Evolutionary conservation across 768 basidiomycete species (phyloP).

Genomic region (Auricularia cornea): DNA sequence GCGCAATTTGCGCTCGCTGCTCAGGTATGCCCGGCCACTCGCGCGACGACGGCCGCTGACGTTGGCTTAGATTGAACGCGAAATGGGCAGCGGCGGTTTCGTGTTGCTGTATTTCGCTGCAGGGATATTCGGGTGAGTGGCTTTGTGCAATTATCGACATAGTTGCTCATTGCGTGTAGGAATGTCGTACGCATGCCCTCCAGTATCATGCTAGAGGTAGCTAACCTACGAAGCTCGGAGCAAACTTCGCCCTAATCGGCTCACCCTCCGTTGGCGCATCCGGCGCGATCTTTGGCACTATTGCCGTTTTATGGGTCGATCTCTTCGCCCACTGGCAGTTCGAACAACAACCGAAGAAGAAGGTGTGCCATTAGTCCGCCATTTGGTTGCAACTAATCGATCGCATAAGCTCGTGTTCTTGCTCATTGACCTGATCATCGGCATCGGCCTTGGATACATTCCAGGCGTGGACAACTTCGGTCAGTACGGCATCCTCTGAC

Average conservation of each 20-base stretch:
- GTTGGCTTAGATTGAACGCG: conserved; percentile 61
- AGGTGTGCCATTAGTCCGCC: conserved; percentile 35
- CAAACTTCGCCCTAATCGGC: conserved; percentile 47
- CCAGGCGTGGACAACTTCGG: conserved; percentile 87
- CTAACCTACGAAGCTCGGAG: neutral
- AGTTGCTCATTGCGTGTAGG: neutral
- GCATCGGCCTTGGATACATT: conserved; percentile 68
- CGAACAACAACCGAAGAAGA: conserved; percentile 71
- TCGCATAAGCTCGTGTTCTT: conserved; percentile 63
- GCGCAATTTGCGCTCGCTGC: conserved; percentile 76
- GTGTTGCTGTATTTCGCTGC: conserved; percentile 79
- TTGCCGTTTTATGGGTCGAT: conserved; percentile 84
- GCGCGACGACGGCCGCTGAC: neutral
- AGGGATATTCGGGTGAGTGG: conserved; percentile 81
- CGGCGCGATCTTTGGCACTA: conserved; percentile 85
- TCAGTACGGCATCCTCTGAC: conserved; percentile 22
- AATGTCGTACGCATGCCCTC: neutral
- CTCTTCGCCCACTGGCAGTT: conserved; percentile 89
- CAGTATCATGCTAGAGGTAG: neutral
- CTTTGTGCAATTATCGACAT: too few species aligned
- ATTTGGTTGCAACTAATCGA: neutral
- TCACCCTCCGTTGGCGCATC: conserved; percentile 86
- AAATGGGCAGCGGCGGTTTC: conserved; percentile 87
- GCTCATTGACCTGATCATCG: conserved; percentile 79
- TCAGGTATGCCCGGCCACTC: conserved; percentile 37